phyloP scores from a whole-genome alignment of 1,284 basidiomycete genomes.

The Thecaphora frezii region DNA sequence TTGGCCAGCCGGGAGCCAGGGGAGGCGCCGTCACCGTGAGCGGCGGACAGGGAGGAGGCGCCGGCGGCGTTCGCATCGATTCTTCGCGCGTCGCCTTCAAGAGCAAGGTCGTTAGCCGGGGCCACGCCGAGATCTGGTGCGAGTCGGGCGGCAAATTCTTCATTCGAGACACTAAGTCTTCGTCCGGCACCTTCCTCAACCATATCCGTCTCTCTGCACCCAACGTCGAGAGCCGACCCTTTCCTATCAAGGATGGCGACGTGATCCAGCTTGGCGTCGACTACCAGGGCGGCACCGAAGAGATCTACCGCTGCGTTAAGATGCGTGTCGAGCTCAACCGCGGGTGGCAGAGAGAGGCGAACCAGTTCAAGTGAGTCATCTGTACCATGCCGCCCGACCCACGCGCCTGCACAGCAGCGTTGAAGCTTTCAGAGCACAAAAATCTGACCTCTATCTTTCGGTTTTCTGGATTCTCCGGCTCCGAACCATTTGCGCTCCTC shows the following conservation, averaged over 20 bases:
- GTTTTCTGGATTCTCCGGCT: neutral
- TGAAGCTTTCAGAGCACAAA: no score
- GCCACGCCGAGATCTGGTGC: slow-evolving; percentile 93
- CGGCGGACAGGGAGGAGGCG: slow-evolving; percentile 67
- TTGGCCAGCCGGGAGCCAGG: slow-evolving; percentile 39
- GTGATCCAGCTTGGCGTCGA: slow-evolving; percentile 94
- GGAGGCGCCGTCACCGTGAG: slow-evolving; percentile 36
- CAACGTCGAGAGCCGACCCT: slow-evolving; percentile 72
- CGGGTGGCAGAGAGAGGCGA: slow-evolving; percentile 81
- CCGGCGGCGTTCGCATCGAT: slow-evolving; percentile 59
- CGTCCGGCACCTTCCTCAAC: slow-evolving; percentile 92
- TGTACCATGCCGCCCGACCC: no score
- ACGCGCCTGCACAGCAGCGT: no score
- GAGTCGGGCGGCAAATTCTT: slow-evolving; percentile 70
- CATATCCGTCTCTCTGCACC: slow-evolving; percentile 85
- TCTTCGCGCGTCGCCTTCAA: slow-evolving; percentile 75
- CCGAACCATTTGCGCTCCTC: slow-evolving; percentile 38
- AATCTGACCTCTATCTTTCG: no score
- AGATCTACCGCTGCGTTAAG: slow-evolving; percentile 97
- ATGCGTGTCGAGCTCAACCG: slow-evolving; percentile 82
- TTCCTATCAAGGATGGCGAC: slow-evolving; percentile 87
- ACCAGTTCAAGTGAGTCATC: slow-evolving; percentile 99
- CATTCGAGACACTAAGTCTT: slow-evolving; percentile 87
- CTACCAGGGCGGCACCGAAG: slow-evolving; percentile 95
- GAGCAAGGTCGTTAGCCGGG: slow-evolving; percentile 89